A percentile compares a stretch with the other conserved stretches of the same genome.
Conservation (phyloP, 306 rosid species). For the Mimosa pudica region DNA sequence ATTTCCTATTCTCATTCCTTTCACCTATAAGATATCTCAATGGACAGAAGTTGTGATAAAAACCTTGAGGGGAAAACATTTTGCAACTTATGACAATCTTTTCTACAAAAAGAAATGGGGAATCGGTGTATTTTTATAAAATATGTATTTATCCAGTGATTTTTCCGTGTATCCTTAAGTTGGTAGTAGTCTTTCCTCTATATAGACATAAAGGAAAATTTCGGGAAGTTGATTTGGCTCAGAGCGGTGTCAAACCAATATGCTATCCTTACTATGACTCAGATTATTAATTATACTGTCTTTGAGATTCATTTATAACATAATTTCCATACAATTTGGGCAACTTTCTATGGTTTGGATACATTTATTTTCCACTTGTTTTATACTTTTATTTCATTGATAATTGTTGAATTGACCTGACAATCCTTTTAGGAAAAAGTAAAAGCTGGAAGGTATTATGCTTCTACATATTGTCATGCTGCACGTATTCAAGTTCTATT, state of each 20-base stretch:
- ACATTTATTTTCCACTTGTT: too few species aligned
- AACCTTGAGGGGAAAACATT: not conserved
- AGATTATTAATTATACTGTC: slow-evolving; percentile 23
- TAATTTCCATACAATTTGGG: not conserved
- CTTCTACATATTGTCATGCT: too few species aligned
- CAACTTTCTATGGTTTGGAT: too few species aligned
- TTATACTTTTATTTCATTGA: too few species aligned
- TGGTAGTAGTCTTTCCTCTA: slow-evolving; percentile 13
- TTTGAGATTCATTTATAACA: not conserved
- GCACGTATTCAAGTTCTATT: too few species aligned
- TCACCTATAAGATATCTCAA: too few species aligned
- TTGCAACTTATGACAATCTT: slow-evolving; percentile 10
- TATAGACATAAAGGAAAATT: slow-evolving; percentile 24
- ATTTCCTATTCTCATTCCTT: not conserved
- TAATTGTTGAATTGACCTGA: too few species aligned
- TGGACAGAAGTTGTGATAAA: not conserved
- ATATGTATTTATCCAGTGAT: not conserved
- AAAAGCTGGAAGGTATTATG: too few species aligned
- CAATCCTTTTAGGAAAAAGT: too few species aligned
- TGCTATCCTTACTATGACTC: slow-evolving; percentile 9
- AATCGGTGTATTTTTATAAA: not conserved
- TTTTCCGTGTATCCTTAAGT: not conserved
- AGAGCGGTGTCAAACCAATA: slow-evolving; percentile 17
- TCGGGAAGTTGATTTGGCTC: slow-evolving; percentile 24
- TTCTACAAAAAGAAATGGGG: not conserved